Evolutionary conservation across 306 rosid genomes (phyloP).

Genomic region (Chamaecrista fasciculata): DNA sequence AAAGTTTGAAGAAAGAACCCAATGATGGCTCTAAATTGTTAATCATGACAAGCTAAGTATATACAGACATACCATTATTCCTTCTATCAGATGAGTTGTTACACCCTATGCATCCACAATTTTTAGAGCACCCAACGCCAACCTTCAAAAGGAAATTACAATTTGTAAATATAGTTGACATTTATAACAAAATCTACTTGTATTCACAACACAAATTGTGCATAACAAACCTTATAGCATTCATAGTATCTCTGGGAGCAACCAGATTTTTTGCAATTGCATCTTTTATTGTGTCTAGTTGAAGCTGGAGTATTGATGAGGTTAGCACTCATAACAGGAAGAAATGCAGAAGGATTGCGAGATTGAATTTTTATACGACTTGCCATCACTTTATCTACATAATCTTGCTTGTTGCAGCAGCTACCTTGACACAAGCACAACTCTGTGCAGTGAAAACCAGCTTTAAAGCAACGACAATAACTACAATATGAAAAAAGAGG

Average conservation of each 20-base stretch:
- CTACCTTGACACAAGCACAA: conserved; percentile 86
- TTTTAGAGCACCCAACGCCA: conserved; percentile 88
- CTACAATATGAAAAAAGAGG: conserved; percentile 33
- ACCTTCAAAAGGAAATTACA: conserved; percentile 58
- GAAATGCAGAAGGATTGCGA: conserved; percentile 96
- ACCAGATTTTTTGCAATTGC: conserved; percentile 96
- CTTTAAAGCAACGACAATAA: conserved; percentile 95
- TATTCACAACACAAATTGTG: conserved; percentile 3
- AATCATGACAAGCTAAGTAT: too few relatives aligned
- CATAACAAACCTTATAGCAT: conserved; percentile 78
- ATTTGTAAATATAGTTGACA: conserved; percentile 25
- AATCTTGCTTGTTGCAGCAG: conserved; percentile 85
- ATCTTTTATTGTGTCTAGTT: conserved; percentile 89
- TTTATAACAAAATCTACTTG: conserved; percentile 16
- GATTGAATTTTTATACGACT: conserved; percentile 86
- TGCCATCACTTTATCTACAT: conserved; percentile 77
- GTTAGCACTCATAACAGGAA: too few relatives aligned
- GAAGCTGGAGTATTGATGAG: conserved; percentile 90
- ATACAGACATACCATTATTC: conserved; percentile 66
- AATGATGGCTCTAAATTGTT: too few relatives aligned
- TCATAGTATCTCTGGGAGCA: conserved; percentile 95
- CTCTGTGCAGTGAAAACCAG: conserved; percentile 82
- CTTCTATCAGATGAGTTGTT: conserved; percentile 80
- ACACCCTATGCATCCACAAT: conserved; percentile 93
- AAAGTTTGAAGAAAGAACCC: too few relatives aligned